Evolutionary conservation across 2,329 filamentous ascomycete genomes (phyloP).

Genomic region (Mycosphaerella arachidis): DNA sequence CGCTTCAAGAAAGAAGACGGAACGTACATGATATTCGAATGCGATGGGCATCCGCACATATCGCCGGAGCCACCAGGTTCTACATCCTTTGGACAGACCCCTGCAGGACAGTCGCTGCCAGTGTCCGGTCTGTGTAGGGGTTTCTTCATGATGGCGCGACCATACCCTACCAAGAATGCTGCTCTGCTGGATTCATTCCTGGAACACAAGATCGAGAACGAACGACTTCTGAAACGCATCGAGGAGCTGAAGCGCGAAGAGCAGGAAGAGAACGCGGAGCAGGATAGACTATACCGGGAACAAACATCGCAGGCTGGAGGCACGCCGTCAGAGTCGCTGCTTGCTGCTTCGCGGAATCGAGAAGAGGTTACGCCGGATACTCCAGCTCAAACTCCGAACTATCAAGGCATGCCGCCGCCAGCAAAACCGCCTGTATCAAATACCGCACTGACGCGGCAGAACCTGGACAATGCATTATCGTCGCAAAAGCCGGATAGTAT

Average conservation of each 20-base stretch:
- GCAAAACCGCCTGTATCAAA: slow-evolving; percentile 61
- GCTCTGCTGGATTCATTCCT: slow-evolving; percentile 84
- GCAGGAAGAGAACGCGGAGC: slow-evolving; percentile 68
- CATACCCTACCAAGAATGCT: slow-evolving; percentile 84
- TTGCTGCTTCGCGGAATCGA: slow-evolving; percentile 12
- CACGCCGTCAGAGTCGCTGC: slow-evolving; percentile 24
- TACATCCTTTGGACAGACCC: slow-evolving; percentile 20
- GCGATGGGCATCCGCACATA: slow-evolving; percentile 88
- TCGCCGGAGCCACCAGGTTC: slow-evolving; percentile 57
- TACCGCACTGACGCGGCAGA: slow-evolving; percentile 69
- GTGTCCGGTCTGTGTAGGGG: slow-evolving; percentile 71
- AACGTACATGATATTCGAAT: slow-evolving; percentile 75
- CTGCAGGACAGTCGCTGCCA: slow-evolving; percentile 33
- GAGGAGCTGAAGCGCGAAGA: slow-evolving; percentile 82
- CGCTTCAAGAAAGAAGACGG: slow-evolving; percentile 73
- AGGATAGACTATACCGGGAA: slow-evolving; percentile 52
- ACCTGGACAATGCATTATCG: slow-evolving; percentile 67
- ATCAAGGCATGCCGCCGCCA: slow-evolving; percentile 60
- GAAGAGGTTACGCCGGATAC: slow-evolving; percentile 18
- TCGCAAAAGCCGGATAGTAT: slow-evolving; percentile 68
- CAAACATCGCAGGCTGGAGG: slow-evolving; percentile 26
- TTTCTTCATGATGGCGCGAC: slow-evolving; percentile 88
- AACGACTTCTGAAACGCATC: slow-evolving; percentile 77
- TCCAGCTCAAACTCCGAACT: slow-evolving; percentile 31
- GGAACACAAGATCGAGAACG: slow-evolving; percentile 95